Conservation (phyloP, 805 yeast genomes). For the Metschnikowia drakensbergensis region DNA sequence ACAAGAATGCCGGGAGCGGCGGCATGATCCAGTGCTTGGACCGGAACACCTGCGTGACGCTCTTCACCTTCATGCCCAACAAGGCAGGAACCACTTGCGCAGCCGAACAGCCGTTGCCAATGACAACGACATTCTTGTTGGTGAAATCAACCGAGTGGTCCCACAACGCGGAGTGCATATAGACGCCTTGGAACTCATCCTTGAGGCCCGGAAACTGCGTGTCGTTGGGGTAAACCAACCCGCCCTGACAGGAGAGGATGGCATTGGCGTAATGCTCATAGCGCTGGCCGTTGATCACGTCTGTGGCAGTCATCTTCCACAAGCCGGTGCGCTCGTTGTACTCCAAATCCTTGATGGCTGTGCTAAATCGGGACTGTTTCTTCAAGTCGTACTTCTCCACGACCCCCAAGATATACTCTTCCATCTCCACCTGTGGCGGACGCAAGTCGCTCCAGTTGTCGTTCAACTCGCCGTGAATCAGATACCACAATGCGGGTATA, state of each 20-base stretch:
- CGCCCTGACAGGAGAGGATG: slow-evolving; percentile 30
- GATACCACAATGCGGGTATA: slow-evolving; percentile 42
- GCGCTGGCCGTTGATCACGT: slow-evolving; percentile 29
- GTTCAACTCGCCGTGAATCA: slow-evolving; percentile 31
- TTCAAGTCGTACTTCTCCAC: slow-evolving; percentile 26
- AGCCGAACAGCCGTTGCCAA: slow-evolving; percentile 44
- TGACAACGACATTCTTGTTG: slow-evolving; percentile 34
- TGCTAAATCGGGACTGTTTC: slow-evolving; percentile 22
- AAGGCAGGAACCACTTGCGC: slow-evolving; percentile 39
- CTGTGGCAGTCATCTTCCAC: slow-evolving; percentile 29
- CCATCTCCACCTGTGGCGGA: slow-evolving; percentile 42
- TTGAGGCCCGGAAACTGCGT: slow-evolving; percentile 30
- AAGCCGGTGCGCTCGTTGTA: slow-evolving; percentile 24
- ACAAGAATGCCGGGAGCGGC: slow-evolving; percentile 28
- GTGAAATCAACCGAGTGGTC: slow-evolving; percentile 31
- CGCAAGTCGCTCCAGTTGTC: slow-evolving; percentile 35
- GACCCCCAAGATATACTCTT: slow-evolving; percentile 36
- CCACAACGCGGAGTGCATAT: slow-evolving; percentile 41
- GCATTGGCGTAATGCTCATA: slow-evolving; percentile 28
- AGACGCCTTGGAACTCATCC: slow-evolving; percentile 33
- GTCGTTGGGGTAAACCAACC: slow-evolving; percentile 35
- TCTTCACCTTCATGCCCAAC: slow-evolving; percentile 24
- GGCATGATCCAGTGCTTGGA: slow-evolving; percentile 39
- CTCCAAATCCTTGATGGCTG: slow-evolving; percentile 19
- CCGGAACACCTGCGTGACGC: slow-evolving; percentile 32